Evolutionary conservation across 768 basidiomycete species (phyloP), one percentile per base, ranked within the genome.

Genomic region (Psilocybe azurescens): DNA sequence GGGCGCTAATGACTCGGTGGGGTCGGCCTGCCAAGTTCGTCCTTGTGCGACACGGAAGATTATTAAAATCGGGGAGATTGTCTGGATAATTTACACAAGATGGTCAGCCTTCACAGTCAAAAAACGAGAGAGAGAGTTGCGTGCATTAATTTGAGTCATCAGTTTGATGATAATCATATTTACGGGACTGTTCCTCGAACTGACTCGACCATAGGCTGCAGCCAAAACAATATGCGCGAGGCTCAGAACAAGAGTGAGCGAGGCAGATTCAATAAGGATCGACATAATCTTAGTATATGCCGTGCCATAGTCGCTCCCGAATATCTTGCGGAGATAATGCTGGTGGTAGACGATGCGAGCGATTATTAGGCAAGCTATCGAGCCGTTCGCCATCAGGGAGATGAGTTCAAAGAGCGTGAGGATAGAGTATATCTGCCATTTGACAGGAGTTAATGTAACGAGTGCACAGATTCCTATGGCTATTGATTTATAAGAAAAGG

Each of bases 221-320:
- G 53, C 53, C 53, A 61, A 29, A 36, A 61, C 47, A 18, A 61
- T 55, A 11, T 54, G 53, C 10, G 51, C 24, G 3, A 55, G n/a
- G 49, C 49, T 47, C 1, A 47, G 18, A 8, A 53, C 30, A 13
- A 64, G 33, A 2, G 55, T 57, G 14, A 64, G 30, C 2, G 54
- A 44, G 11, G 58, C 59, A 3, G 63, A 64, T 60, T 64, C 63
- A 5, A 64, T 38, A 33, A 59, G 56, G 9, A 64, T 64, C n/a
- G 58, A 46, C 41, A 64, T 38, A 30, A 60, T 41, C 32, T 60
- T 60, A n/a, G 20, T 56, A 41, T 60, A 64, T 16, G 54, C 48
- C 1, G 56, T 8, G 4, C 36, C 56, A 13, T 58, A 49, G 2
- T 32, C 49, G 3, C 20, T 49, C 14, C 63, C 63, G 16, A 64